A percentile compares a stretch with the other conserved stretches of the same genome.
phyloP scores from a whole-genome alignment of 805 yeast genomes.

The Metschnikowia anglica region DNA sequence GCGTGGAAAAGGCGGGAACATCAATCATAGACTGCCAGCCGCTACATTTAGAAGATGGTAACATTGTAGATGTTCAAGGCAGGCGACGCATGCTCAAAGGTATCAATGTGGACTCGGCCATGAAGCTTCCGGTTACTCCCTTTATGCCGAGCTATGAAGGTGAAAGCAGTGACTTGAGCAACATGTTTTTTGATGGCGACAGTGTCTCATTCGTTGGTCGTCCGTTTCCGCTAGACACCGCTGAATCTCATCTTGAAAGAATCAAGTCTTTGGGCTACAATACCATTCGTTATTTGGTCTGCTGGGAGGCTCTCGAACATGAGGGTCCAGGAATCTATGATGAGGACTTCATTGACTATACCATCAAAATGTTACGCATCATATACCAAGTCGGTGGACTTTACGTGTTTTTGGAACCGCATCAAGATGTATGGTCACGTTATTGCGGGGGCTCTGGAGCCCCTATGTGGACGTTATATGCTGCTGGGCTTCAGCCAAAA shows the following conservation, averaged over 20 bases:
- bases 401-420: constrained; percentile 81
- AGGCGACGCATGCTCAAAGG: constrained; percentile 70
- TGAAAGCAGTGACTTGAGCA: constrained; percentile 33
- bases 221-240: constrained; percentile 77
- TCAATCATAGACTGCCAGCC: constrained; percentile 23
- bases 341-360: constrained; percentile 68
- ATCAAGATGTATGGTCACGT: constrained; percentile 94
- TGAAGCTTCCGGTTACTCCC: constrained; percentile 69
- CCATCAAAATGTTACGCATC: constrained; percentile 58
- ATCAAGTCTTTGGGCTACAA: constrained; percentile 83
- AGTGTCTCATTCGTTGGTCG: constrained; percentile 77
- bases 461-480: constrained; percentile 88
- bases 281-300: constrained; percentile 67
- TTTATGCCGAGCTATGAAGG: constrained; percentile 42
- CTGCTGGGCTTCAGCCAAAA: constrained; percentile 83
- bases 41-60: constrained; percentile 48
- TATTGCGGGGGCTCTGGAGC: constrained; percentile 91
- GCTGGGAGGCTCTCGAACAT: constrained; percentile 95
- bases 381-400: constrained; percentile 66
- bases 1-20: constrained; percentile 9
- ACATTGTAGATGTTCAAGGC: constrained; percentile 56
- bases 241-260: constrained; percentile 63
- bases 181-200: constrained; percentile 67
- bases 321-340: constrained; percentile 83
- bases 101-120: constrained; percentile 73